phyloP scores from a whole-genome alignment of 352 stramenopile species.

The Pythium aquatile region DNA sequence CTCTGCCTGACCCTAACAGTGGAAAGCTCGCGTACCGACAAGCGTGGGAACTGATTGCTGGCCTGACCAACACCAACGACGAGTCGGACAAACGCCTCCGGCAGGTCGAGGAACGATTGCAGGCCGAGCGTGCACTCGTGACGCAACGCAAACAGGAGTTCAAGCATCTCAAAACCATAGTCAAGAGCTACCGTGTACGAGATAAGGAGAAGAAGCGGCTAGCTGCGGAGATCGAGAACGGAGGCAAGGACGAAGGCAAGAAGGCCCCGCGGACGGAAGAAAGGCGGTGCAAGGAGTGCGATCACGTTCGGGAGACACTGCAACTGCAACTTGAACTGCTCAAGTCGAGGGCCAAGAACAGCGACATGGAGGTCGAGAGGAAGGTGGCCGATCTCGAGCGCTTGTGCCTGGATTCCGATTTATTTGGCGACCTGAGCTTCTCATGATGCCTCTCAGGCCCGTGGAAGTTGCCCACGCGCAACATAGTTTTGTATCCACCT shows the following conservation, averaged over 20 bases:
- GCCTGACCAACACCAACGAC: not conserved
- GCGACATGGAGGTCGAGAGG: slow-evolving; percentile 54
- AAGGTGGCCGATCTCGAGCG: slow-evolving; percentile 49
- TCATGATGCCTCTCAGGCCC: not conserved
- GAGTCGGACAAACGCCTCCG: slow-evolving; percentile 26
- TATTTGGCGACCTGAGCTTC: slow-evolving; percentile 42
- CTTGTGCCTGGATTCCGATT: slow-evolving; percentile 66
- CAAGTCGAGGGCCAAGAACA: slow-evolving; percentile 53
- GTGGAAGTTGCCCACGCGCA: slow-evolving; percentile 5
- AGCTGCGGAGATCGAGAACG: slow-evolving; percentile 21
- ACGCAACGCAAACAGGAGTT: slow-evolving; percentile 38
- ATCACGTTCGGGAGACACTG: slow-evolving; percentile 43
- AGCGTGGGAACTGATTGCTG: not conserved
- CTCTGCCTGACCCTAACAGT: not conserved
- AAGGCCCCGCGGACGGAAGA: slow-evolving; percentile 39
- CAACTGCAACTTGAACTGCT: slow-evolving; percentile 58
- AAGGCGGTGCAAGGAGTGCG: slow-evolving; percentile 27
- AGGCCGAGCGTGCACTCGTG: slow-evolving; percentile 29
- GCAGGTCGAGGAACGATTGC: slow-evolving; percentile 36
- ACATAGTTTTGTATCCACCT: slow-evolving; percentile 2
- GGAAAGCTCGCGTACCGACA: slow-evolving; percentile 1
- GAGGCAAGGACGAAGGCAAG: slow-evolving; percentile 13
- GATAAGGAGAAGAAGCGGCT: slow-evolving; percentile 37
- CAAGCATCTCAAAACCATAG: slow-evolving; percentile 33
- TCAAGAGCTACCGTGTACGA: slow-evolving; percentile 40